Conservation (phyloP, 2,329 filamentous ascomycete genomes). For the Cladosporium velox region DNA sequence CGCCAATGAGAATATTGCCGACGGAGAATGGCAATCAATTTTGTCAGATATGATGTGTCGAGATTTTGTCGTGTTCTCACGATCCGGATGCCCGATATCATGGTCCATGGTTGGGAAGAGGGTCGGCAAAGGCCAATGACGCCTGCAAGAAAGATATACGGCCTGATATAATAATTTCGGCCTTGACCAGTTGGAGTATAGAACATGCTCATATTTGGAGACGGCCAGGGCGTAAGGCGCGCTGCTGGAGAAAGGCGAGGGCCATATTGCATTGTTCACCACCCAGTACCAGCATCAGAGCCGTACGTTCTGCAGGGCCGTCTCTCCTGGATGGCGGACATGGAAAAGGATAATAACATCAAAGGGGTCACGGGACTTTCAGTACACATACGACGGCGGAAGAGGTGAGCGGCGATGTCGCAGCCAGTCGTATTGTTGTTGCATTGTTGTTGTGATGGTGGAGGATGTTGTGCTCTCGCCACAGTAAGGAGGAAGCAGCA, state of each 20-base stretch:
- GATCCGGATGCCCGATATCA: too few relatives aligned
- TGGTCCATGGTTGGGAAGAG: not conserved
- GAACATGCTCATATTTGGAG: too few relatives aligned
- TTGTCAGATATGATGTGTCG: too few relatives aligned
- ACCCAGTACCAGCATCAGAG: not conserved
- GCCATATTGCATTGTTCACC: not conserved
- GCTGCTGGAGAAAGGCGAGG: not conserved
- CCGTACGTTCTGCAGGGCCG: too few relatives aligned
- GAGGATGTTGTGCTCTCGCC: not conserved
- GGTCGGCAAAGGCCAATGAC: not conserved
- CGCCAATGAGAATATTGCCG: too few relatives aligned
- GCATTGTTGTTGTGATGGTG: not conserved
- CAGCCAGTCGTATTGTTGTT: not conserved
- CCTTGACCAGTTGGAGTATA: too few relatives aligned
- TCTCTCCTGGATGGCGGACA: not conserved
- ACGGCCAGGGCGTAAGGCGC: not conserved
- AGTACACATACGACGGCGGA: too few relatives aligned
- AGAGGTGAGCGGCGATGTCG: too few relatives aligned
- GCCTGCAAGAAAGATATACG: not conserved
- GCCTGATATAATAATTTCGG: not conserved
- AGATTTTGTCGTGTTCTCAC: too few relatives aligned
- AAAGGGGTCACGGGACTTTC: not conserved
- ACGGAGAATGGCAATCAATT: too few relatives aligned
- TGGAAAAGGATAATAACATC: not conserved
- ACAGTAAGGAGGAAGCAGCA: not conserved